Base-by-base conservation (phyloP, 805 yeast species). In the baker's yeast (Saccharomyces cerevisiae) region DNA sequence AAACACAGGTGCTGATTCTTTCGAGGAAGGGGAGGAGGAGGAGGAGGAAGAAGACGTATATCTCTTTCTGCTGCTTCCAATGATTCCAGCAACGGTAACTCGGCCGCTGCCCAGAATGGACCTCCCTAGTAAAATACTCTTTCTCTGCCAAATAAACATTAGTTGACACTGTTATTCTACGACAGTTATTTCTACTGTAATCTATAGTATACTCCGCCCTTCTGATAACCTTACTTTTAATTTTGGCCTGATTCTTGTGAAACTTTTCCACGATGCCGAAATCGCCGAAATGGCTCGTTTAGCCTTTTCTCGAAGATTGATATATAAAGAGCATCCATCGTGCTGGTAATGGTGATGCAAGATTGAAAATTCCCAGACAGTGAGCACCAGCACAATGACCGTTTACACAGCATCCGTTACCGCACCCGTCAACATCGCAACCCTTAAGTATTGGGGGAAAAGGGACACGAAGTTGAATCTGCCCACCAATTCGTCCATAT, bases 361-460 rank as follows among this genome's bases (percentile, higher is more conserved):
- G 10, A 11, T 21, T 36, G 11, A 11, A n/a, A 8, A 36, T 17
- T n/a, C 43, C 24, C 13, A 14, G 11, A 21, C 46, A 46, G 48
- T 26, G 46, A 46, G 26, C 31, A 28, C 30, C 4, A 48, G 9
- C 46, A 54, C 31, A 22, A 81, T 81, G 85, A 56, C 77, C 9
- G 73, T 87, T 41, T 80, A 80, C 70, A 71, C 81, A 48, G 94
- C 96, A 9, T 83, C 96, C 4, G 84, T 87, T 50, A 89, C 97
- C 47, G 98, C 99, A 2, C 99, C 99, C 14, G 99, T 92, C 52
- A 92, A 92, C 71, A 92, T 92, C 71, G 99, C 99, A 47, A 94
- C 98, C 43, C 79, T 94, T 60, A 94, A 94, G 74, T 94, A 94
- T 76, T 94, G 99, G 99, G 99, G 99, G 50, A 94, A 94, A 73